Evolutionary conservation across 2,329 filamentous ascomycete species (phyloP).

Genomic region (Pestalotiopsis sp.): DNA sequence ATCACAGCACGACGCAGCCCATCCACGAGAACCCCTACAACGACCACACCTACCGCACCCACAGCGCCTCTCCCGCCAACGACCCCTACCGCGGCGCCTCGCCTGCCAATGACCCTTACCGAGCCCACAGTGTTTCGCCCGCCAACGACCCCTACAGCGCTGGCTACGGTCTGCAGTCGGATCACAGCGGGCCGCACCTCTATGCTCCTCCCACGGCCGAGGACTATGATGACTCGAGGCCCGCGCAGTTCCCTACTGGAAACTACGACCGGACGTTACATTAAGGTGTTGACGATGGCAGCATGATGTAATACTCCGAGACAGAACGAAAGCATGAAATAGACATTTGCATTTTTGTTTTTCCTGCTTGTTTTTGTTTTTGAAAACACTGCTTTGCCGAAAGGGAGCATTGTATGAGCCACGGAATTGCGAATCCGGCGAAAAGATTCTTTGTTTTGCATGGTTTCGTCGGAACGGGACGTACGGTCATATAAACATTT

Average conservation of each 20-base stretch:
- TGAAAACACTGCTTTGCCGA: background rate
- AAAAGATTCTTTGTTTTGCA: conserved; percentile 10
- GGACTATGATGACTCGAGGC: conserved; percentile 47
- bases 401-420: background rate
- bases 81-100: conserved; percentile 41
- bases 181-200: conserved; percentile 27
- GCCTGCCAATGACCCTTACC: conserved; percentile 43
- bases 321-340: conserved; percentile 2
- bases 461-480: conserved; percentile 16
- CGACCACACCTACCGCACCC: conserved; percentile 47
- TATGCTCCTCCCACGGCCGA: conserved; percentile 44
- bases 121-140: conserved; percentile 34
- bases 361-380: background rate
- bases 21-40: conserved; percentile 38
- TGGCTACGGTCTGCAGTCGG: conserved; percentile 27
- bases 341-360: conserved; percentile 1
- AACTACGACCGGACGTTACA: conserved; percentile 57
- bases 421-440: background rate
- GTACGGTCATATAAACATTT: conserved; percentile 9
- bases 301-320: background rate
- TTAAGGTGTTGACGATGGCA: conserved; percentile 19
- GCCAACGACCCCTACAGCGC: conserved; percentile 30
- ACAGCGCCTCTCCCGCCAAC: conserved; percentile 37
- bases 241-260: conserved; percentile 57
- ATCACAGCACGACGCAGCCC: conserved; percentile 38